These are phyloP conservation scores for Chaetomiaceae sp. DNA, from an alignment of 2,329 filamentous ascomycete species.

Conservation along the genomic window DNA sequence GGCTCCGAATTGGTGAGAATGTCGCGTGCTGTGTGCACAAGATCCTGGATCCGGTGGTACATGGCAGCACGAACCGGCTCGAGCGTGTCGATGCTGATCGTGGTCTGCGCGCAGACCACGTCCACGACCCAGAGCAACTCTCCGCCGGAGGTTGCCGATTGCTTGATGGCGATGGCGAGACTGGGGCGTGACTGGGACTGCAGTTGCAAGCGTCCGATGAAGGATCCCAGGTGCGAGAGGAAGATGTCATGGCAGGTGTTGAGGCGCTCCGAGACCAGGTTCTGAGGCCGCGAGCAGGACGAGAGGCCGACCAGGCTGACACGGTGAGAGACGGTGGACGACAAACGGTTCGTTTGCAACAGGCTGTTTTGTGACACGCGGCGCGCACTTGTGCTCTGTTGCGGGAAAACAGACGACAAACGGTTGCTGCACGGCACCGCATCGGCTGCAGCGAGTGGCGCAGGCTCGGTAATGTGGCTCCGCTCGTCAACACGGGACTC, in stretches of 20 bases:
- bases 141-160: slow-evolving; percentile 76
- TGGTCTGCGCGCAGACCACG: slow-evolving; percentile 73
- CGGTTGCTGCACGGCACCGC: slow-evolving; percentile 42
- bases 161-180: slow-evolving; percentile 73
- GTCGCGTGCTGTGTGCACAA: slow-evolving; percentile 76
- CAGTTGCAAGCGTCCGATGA: slow-evolving; percentile 83
- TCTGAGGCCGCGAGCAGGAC: slow-evolving; percentile 57
- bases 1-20: slow-evolving; percentile 65
- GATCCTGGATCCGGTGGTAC: slow-evolving; percentile 72
- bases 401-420: slow-evolving; percentile 42
- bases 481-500: slow-evolving; percentile 36
- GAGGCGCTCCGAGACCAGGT: slow-evolving; percentile 78
- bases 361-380: slow-evolving; percentile 36
- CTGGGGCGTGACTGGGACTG: slow-evolving; percentile 88
- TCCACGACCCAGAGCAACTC: slow-evolving; percentile 76
- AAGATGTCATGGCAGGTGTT: slow-evolving; percentile 80
- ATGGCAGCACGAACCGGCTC: slow-evolving; percentile 67
- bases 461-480: slow-evolving; percentile 32
- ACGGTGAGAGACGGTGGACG: slow-evolving; percentile 62
- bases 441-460: slow-evolving; percentile 35
- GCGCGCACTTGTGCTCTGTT: slow-evolving; percentile 25
- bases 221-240: slow-evolving; percentile 83
- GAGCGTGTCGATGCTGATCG: slow-evolving; percentile 60
- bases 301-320: slow-evolving; percentile 70
- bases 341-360: slow-evolving; percentile 33